These are phyloP conservation scores for Aspergillus pseudotamarii DNA, from an alignment of 2,329 filamentous ascomycete species.

Conservation along the genomic window DNA sequence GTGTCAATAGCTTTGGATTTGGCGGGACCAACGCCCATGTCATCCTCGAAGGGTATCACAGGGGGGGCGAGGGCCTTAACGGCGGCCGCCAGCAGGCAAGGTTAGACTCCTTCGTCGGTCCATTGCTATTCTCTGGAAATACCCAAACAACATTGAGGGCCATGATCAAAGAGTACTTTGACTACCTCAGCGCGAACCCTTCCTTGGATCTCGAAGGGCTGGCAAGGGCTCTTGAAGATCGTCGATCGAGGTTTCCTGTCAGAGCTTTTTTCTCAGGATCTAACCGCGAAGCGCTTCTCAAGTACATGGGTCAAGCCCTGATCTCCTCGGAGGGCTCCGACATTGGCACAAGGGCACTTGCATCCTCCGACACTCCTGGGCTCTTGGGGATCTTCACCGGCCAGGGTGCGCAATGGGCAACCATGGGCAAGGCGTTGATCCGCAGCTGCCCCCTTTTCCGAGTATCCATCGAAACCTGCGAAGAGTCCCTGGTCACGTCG, in stretches of 20 bases:
- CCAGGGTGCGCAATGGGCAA: conserved; percentile 47
- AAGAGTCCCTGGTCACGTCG: conserved; percentile 18
- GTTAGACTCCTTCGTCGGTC: too few relatives aligned
- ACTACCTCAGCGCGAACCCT: conserved; percentile 46
- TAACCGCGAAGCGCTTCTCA: background rate
- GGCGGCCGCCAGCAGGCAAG: too few relatives aligned
- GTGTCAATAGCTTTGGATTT: conserved; percentile 48
- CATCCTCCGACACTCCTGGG: background rate
- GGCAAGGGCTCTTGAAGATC: background rate
- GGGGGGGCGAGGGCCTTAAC: too few relatives aligned
- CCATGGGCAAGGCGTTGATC: conserved; percentile 46
- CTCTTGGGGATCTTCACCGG: conserved; percentile 37
- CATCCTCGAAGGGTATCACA: too few relatives aligned
- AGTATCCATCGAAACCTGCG: conserved; percentile 23
- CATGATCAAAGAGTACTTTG: conserved; percentile 41
- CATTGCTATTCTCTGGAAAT: conserved; percentile 26
- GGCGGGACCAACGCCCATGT: too few relatives aligned
- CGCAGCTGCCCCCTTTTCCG: background rate
- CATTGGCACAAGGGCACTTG: background rate
- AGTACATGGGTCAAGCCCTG: background rate
- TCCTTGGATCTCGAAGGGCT: conserved; percentile 24
- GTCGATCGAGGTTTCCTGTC: background rate
- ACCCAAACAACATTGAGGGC: conserved; percentile 28
- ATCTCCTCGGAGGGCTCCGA: background rate
- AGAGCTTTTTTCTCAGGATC: too few relatives aligned